Percentiles rank a stretch among this genome's conserved stretches.
phyloP scores from a whole-genome alignment of 1,139 yeast genomes.

The Debaryomyces sp. region DNA sequence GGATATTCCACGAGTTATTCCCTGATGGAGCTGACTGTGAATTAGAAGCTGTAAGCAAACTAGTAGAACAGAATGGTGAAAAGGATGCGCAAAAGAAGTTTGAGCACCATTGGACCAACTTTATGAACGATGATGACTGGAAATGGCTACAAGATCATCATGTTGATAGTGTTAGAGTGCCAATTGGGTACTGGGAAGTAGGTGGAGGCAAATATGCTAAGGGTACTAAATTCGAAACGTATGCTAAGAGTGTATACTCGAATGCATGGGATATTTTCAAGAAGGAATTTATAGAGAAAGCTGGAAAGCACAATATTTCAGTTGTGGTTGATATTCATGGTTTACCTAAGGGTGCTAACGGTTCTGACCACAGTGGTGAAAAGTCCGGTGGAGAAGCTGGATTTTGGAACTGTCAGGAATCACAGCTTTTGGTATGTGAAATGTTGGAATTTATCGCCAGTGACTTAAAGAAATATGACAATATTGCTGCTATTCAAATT shows the following conservation, averaged over 20 bases:
- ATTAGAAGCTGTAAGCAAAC: constrained; percentile 65
- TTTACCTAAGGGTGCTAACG: constrained; percentile 90
- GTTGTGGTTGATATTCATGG: constrained; percentile 87
- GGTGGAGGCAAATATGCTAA: constrained; percentile 60
- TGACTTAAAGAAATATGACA: constrained; percentile 60
- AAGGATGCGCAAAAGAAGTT: constrained; percentile 58
- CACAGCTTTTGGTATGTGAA: constrained; percentile 51
- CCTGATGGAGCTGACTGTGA: constrained; percentile 61
- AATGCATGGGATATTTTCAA: constrained; percentile 72
- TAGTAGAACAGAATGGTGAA: constrained; percentile 50
- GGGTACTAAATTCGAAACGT: constrained; percentile 63
- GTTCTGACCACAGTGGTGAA: constrained; percentile 81
- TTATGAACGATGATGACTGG: constrained; percentile 76
- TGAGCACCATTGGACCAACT: constrained; percentile 72
- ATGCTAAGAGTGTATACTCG: constrained; percentile 54
- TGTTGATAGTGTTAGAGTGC: constrained; percentile 79
- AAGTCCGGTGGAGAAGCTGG: constrained; percentile 53
- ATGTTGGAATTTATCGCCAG: constrained; percentile 62
- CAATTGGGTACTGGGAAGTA: constrained; percentile 90
- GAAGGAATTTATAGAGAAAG: constrained; percentile 53
- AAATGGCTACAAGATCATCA: constrained; percentile 65
- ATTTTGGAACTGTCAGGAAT: constrained; percentile 57
- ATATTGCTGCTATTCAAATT: constrained; percentile 79
- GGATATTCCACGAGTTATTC: constrained; percentile 64
- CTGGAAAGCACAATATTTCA: constrained; percentile 61